These are phyloP conservation scores for Pseudoscleropodium purum DNA, from an alignment of 225 moss, liverwort and hornwort genomes.

Conservation along the genomic window DNA sequence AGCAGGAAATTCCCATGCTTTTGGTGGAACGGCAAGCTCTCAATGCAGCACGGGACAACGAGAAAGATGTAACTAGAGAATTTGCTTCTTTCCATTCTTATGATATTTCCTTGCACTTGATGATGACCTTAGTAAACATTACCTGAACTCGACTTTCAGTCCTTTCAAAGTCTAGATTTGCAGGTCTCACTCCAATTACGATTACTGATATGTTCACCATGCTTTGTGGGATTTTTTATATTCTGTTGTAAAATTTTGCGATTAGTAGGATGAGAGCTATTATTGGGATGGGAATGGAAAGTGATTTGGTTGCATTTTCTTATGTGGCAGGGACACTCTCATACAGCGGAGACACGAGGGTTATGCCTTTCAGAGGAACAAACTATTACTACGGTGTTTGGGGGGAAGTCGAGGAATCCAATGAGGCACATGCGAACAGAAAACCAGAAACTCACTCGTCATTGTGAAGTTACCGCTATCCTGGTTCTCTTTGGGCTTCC, in stretches of 20 bases:
- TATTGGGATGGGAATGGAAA: not conserved
- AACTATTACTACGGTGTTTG: conserved; percentile 48
- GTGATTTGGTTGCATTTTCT: not conserved
- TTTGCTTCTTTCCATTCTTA: not conserved
- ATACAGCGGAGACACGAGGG: conserved; percentile 53
- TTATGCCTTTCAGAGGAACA: conserved; percentile 68
- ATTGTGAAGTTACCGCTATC: conserved; percentile 54
- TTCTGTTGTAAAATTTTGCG: not conserved
- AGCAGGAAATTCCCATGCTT: conserved; percentile 52
- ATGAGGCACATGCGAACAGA: conserved; percentile 32
- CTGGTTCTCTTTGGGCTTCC: conserved; percentile 69
- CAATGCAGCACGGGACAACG: conserved; percentile 55
- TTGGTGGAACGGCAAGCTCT: conserved; percentile 55
- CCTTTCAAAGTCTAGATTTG: not conserved
- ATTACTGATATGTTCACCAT: not conserved
- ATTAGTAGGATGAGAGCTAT: not conserved
- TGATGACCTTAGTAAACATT: not conserved
- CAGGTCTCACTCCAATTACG: not conserved
- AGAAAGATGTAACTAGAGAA: conserved; percentile 50
- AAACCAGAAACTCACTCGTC: conserved; percentile 35
- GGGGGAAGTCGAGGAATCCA: conserved; percentile 25
- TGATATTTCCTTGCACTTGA: not conserved
- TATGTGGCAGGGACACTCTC: conserved; percentile 16
- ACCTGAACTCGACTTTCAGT: not conserved
- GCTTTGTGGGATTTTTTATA: not conserved